phyloP scores from a whole-genome alignment of 352 stramenopile genomes.

The Pseudoperonospora humuli region DNA sequence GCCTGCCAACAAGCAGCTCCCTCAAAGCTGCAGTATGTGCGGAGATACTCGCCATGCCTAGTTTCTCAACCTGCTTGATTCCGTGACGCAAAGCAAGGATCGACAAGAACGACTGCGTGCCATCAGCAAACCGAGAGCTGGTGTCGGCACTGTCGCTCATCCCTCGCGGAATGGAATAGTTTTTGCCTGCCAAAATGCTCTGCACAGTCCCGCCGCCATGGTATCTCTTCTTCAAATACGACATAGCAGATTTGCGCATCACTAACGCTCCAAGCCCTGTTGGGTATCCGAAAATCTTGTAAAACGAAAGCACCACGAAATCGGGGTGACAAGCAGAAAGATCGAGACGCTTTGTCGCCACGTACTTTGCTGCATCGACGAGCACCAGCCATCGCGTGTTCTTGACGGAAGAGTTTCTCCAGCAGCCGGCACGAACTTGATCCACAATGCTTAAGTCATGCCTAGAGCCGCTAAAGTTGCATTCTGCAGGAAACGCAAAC shows the following conservation, averaged over 20 bases:
- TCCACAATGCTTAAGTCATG: constrained; percentile 40
- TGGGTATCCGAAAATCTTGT: constrained; percentile 78
- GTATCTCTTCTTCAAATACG: constrained; percentile 42
- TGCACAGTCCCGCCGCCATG: constrained; percentile 60
- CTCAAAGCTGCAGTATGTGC: constrained; percentile 43
- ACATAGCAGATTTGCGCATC: constrained; percentile 30
- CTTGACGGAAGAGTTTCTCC: constrained; percentile 8
- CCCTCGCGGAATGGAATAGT: constrained; percentile 31
- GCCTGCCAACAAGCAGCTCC: constrained; percentile 25
- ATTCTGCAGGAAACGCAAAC: constrained; percentile 68
- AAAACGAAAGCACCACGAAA: constrained; percentile 75
- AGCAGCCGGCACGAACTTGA: constrained; percentile 19
- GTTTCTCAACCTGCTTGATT: constrained; percentile 31
- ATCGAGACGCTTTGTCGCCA: constrained; percentile 45
- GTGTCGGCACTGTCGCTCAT: constrained; percentile 5
- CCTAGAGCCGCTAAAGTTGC: constrained; percentile 63
- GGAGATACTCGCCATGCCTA: constrained; percentile 42
- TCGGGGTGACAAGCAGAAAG: constrained; percentile 38
- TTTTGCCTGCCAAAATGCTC: constrained; percentile 42
- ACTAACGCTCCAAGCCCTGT: constrained; percentile 62
- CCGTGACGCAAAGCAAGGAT: constrained; percentile 54
- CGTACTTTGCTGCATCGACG: constrained; percentile 66
- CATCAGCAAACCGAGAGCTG: constrained; percentile 42
- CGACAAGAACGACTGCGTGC: constrained; percentile 58
- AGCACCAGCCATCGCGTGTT: constrained; percentile 47